Percentiles rank a stretch among this genome's conserved stretches.
Evolutionary conservation across 257 asterid species (phyloP).

Genomic region (Cruciata laevipes): DNA sequence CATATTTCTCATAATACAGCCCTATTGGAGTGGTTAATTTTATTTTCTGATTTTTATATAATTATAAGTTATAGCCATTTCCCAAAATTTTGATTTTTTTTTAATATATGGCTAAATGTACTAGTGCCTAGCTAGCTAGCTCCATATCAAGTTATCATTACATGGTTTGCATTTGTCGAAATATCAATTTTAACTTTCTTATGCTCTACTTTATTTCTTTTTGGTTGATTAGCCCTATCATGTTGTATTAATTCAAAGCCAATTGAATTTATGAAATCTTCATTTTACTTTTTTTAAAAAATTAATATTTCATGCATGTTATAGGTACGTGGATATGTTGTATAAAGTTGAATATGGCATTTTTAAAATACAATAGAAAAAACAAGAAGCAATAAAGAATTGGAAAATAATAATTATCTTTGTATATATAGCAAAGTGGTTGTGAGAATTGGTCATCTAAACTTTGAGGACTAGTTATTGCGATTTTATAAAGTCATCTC

Average conservation of each 20-base stretch:
- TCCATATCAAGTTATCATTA: too few relatives aligned
- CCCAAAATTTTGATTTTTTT: not conserved
- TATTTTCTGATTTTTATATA: not conserved
- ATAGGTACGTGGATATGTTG: too few relatives aligned
- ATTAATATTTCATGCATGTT: too few relatives aligned
- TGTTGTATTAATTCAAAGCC: not conserved
- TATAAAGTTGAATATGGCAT: too few relatives aligned
- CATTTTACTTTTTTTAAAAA: too few relatives aligned
- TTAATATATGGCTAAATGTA: too few relatives aligned
- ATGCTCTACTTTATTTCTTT: not conserved
- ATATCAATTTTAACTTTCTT: not conserved
- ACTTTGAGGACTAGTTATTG: not conserved
- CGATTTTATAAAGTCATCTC: not conserved
- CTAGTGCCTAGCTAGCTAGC: not conserved
- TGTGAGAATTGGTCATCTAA: not conserved
- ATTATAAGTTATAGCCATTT: not conserved
- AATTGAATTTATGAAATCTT: too few relatives aligned
- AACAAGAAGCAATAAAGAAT: not conserved
- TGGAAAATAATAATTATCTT: too few relatives aligned
- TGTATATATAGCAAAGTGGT: not conserved
- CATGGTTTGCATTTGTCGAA: not conserved
- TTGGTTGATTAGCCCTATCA: not conserved
- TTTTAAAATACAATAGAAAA: not conserved
- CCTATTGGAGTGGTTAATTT: not conserved
- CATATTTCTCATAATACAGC: conserved; percentile 6